Base-by-base conservation (phyloP, 2,329 filamentous ascomycete genomes). In the Colletotrichum sp. region DNA sequence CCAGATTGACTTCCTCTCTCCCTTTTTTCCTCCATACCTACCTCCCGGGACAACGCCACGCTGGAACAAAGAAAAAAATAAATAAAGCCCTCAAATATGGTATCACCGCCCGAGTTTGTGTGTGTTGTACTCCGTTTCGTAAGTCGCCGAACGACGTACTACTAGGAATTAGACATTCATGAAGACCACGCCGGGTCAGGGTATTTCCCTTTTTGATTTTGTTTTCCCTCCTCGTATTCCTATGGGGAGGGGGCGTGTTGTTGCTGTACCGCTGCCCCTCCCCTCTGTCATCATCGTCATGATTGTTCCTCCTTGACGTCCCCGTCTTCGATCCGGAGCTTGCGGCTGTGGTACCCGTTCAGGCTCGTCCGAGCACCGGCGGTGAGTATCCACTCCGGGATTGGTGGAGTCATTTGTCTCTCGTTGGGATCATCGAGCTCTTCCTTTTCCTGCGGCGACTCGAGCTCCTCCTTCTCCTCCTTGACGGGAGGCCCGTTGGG, bases 321-420 rank as follows among this genome's bases (percentile, higher is more conserved):
- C 74, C 76, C 66, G 29, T 77, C 57, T 12, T 65, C 77, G 62
- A 75, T 22, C 19, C 69, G 80, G 80, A 79, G 80, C 81, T 83
- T 86, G 72, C 86, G 84, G 77, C 78, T 86, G 70, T 86, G 84
- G 77, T 89, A 90, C 19, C 85, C 86, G n/a, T 84, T 80, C 78
- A 90, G 83, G 80, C 88, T 91, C 30, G 86, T 86, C 72, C 87
- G 85, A 67, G 87, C 83, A n/a, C 89, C 89, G 1, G 89, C 88
- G 73, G 87, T 89, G 72, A 93, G 82, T 44, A 92, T 88, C 88
- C 90, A 93, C 8, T 92, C 90, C 1, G 91, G 91, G 55, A 93
- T 91, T 2, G 91, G 91, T 13, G 91, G 90, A 12, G 90, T 92
- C 85, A 92, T 87, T 52, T 86, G 87, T 63, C 88, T 84, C 79